A percentile compares a stretch with the other conserved stretches of the same genome.
Evolutionary conservation across 306 rosid species (phyloP).

Genomic region (Crataegus laevigata): DNA sequence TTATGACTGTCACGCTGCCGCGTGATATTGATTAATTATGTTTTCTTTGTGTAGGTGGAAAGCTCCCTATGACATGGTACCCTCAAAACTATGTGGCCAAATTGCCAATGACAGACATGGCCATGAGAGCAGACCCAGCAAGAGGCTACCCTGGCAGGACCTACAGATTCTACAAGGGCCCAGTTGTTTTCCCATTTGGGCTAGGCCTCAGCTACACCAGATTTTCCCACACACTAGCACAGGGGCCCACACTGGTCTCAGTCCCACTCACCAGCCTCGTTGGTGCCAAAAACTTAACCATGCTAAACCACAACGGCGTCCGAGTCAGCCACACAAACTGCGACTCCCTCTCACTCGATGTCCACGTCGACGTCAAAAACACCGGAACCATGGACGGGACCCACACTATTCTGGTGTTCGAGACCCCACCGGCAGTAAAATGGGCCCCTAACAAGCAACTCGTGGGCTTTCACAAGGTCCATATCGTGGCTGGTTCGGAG

Average conservation of each 20-base stretch:
- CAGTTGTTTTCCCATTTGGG: conserved; percentile 80
- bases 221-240: conserved; percentile 37
- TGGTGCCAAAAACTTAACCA: conserved; percentile 33
- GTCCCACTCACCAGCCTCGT: conserved; percentile 15
- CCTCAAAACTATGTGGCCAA: conserved; percentile 52
- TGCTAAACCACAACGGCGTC: conserved; percentile 16
- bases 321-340: conserved; percentile 49
- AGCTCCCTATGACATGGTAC: conserved; percentile 82
- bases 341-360: conserved; percentile 11
- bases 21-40: neutral
- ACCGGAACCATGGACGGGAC: conserved; percentile 67
- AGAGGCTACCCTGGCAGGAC: conserved; percentile 85
- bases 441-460: conserved; percentile 44
- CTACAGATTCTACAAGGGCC: conserved; percentile 86
- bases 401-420: conserved; percentile 52
- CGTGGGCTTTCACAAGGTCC: conserved; percentile 55
- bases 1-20: neutral
- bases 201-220: conserved; percentile 65
- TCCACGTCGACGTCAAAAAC: conserved; percentile 55
- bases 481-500: conserved; percentile 41
- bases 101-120: conserved; percentile 84
- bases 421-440: conserved; percentile 40
- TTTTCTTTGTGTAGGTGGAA: conserved; percentile 30
- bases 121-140: conserved; percentile 49
- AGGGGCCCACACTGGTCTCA: conserved; percentile 39